Base-by-base conservation (phyloP, 2,329 filamentous ascomycete genomes). In the Diaporthe caulivora region DNA sequence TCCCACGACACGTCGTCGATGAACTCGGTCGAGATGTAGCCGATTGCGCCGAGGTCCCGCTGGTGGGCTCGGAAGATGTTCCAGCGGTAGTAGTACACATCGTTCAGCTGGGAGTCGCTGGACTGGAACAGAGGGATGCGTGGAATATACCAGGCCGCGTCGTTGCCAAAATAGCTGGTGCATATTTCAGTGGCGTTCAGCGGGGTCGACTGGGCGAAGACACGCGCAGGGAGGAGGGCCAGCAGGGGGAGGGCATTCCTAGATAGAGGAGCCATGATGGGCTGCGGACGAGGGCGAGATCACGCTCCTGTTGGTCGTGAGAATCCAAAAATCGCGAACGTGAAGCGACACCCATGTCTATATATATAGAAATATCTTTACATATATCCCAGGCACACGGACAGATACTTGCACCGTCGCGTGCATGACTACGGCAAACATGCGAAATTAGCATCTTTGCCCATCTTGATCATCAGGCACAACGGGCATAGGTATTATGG, bases 51-150 rank as follows among this genome's bases (percentile, higher is more conserved):
- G 0, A 85, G 78, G 70, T 86, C 84, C 34, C 84, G 82, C 76
- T 85, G 84, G 72, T 86, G 84, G 0, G 84, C 80, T 3, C 84
- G 81, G 77, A 84, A 86, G 34, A 86, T 79, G 34, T 80, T 81
- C 84, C 83, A 85, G 42, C 84, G 83, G 74, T 86, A 86, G 77
- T 86, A 86, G 77, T 85, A 86, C 13, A 86, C 84, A 24, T 85
- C 81, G 1, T 81, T 82, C 21, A 84, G 80, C 13, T 81, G 75
- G 1, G 77, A 58, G 70, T 84, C 82, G 64, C 81, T 83, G 24
- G 81, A 81, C 65, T 84, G 82, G 73, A 84, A 84, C 69, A 82
- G 81, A 1, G 83, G 82, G 8, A 84, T 83, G 17, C 81, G 79
- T 42, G 81, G 76, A 10, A 78, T 77, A 62, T 83, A 84, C 83